phyloP scores from a whole-genome alignment of 2,329 filamentous ascomycete species.

The Canariomyces notabilis region DNA sequence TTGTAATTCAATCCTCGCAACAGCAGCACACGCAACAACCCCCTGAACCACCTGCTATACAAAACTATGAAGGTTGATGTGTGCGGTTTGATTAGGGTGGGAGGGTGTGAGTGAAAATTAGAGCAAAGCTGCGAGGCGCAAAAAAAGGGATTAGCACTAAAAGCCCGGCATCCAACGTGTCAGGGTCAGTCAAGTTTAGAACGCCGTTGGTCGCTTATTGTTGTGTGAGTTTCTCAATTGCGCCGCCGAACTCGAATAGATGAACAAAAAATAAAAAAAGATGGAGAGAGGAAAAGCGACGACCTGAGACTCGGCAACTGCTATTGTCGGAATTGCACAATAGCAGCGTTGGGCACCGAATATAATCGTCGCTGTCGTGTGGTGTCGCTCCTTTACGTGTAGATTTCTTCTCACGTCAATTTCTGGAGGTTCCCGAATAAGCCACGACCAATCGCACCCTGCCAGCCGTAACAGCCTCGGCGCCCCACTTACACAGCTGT shows the following conservation, averaged over 20 bases:
- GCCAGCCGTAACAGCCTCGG: slow-evolving; percentile 7
- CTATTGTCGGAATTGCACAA: slow-evolving; percentile 6
- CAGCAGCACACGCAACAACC: slow-evolving; percentile 6
- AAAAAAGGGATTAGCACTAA: slow-evolving; percentile 26
- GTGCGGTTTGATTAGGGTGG: slow-evolving; percentile 1
- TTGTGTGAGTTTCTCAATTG: too few species aligned
- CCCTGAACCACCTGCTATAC: slow-evolving; percentile 4
- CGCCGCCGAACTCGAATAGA: not conserved
- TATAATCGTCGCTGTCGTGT: slow-evolving; percentile 5
- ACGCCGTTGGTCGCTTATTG: slow-evolving; percentile 13
- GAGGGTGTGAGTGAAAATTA: slow-evolving; percentile 10
- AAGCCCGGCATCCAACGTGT: slow-evolving; percentile 24
- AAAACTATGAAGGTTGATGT: not conserved
- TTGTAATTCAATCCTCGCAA: slow-evolving; percentile 20
- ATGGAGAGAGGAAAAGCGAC: not conserved
- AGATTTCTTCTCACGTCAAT: slow-evolving; percentile 29
- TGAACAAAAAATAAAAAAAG: not conserved
- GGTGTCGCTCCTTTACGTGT: slow-evolving; percentile 14
- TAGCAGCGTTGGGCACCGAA: slow-evolving; percentile 1
- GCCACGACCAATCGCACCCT: slow-evolving; percentile 18
- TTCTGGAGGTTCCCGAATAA: slow-evolving; percentile 27
- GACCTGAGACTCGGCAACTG: too few species aligned
- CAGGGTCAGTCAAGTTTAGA: slow-evolving; percentile 22
- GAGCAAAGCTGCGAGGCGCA: slow-evolving; percentile 18
- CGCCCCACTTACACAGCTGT: slow-evolving; percentile 19